Conservation (phyloP, 2,329 filamentous ascomycete species). For the Juglanconis juglandina region DNA sequence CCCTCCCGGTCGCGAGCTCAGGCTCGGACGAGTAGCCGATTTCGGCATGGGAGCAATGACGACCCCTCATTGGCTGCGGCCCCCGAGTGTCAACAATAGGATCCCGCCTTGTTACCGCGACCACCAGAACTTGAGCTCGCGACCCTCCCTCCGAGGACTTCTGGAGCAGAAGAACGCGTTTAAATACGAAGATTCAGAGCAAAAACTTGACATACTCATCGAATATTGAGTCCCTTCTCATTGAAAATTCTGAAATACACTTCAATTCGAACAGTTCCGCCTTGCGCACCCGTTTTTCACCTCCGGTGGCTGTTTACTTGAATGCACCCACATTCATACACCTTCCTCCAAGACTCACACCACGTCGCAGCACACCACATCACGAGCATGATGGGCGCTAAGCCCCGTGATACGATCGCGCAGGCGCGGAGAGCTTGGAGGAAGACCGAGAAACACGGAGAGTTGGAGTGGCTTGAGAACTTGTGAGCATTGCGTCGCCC, state of each 20-base stretch:
- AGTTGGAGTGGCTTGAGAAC: slow-evolving; percentile 10
- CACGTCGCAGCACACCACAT: background rate
- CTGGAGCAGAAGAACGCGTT: background rate
- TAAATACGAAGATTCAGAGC: background rate
- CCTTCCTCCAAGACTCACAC: background rate
- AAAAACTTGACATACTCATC: background rate
- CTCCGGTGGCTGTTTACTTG: background rate
- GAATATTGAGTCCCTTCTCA: background rate
- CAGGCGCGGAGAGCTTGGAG: background rate
- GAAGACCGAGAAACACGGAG: background rate
- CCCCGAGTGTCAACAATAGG: slow-evolving; percentile 18
- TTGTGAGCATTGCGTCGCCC: background rate
- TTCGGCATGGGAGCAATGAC: background rate
- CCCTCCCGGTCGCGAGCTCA: background rate
- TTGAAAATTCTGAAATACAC: background rate
- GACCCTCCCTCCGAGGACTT: background rate
- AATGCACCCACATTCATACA: background rate
- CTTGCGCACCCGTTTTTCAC: background rate
- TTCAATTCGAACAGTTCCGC: background rate
- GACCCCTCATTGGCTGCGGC: slow-evolving; percentile 14
- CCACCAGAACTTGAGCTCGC: background rate
- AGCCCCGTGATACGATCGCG: background rate
- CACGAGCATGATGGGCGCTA: background rate
- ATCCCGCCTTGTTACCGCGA: slow-evolving; percentile 3
- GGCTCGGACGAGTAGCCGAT: background rate